Base-by-base conservation (phyloP, 176 grass and related monocot genomes). In the Saccharum officinarum region DNA sequence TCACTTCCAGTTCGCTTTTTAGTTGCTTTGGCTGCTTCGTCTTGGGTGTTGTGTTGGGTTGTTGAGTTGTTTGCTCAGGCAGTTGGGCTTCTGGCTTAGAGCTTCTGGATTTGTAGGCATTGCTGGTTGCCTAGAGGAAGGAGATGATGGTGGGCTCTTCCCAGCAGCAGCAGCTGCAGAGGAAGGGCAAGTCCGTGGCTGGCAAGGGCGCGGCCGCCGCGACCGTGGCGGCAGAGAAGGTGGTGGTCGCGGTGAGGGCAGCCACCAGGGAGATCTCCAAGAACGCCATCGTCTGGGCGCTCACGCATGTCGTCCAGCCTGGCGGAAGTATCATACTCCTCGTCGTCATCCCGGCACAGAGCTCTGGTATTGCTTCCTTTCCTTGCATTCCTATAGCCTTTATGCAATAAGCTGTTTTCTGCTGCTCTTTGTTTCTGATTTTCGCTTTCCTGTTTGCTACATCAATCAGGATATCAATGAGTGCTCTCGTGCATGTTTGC, bases 281-380 rank as follows among this genome's bases (percentile, higher is more conserved):
- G 86, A 96, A 92, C 8, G 97, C 97, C 77, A 89, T 99, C 46
- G 82, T 96, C 59, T 99, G 97, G 97, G 94, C 97, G 71, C 69
- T 99, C 68, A 94, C 92, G 34, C 94, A 99, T 57, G 97, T 99
- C 14, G 97, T 96, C 84, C 97, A 96, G 71, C 92, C 94, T 6
- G 97, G 97, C 0, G 92, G 92, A 73, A 94, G 82, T 68, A 96
- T 99, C 89, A 78, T 92, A 71, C 90, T 99, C 69, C 87, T 99
- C 11, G 88, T 92, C 47, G 88, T 99, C 66, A 79, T 96, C 75
- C 94, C 94, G 49, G 38, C 88, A 1, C 97, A 92, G n/a, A 91
- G 84, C 89, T 92, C 97, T 50, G 97, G 97, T 99, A 84, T 52
- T 91, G 36, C 36, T 37, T 37, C 36, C 36, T 37, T 37, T 37